phyloP scores from a whole-genome alignment of 2,329 filamentous ascomycete species.

The Diplodia scrobiculata region DNA sequence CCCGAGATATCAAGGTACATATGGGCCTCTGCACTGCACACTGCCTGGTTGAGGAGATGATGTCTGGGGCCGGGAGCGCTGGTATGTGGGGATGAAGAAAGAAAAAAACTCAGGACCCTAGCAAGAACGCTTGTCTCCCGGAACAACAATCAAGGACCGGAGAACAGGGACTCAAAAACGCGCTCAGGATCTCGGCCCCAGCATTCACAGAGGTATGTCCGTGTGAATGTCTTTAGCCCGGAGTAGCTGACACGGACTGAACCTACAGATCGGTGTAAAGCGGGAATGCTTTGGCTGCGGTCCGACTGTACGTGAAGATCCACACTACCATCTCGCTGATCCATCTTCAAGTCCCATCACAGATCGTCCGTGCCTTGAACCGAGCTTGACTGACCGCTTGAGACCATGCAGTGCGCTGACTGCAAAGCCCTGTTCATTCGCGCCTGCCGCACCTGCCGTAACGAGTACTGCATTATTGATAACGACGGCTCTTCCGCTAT shows the following conservation, averaged over 20 bases:
- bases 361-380: not conserved
- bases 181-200: conserved; percentile 29
- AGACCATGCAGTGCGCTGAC: conserved; percentile 63
- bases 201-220: conserved; percentile 45
- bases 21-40: conserved; percentile 60
- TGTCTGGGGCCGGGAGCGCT: conserved; percentile 55
- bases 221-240: conserved; percentile 31
- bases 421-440: conserved; percentile 74
- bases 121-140: not conserved
- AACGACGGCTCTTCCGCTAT: conserved; percentile 77
- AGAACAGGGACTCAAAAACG: conserved; percentile 38
- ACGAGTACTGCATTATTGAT: conserved; percentile 80
- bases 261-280: conserved; percentile 53
- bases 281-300: conserved; percentile 86
- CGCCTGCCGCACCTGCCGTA: conserved; percentile 70
- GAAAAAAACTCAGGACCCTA: not conserved
- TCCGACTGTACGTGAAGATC: conserved; percentile 61
- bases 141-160: conserved; percentile 33
- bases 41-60: conserved; percentile 57
- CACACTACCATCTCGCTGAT: not conserved
- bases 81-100: conserved; percentile 61
- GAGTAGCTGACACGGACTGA: conserved; percentile 38
- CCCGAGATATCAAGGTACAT: conserved; percentile 66
- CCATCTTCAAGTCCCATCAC: not conserved
- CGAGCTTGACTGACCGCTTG: conserved; percentile 16